Evolutionary conservation across 805 yeast genomes (phyloP).

Genomic region (Cyberlindnera petersonii): DNA sequence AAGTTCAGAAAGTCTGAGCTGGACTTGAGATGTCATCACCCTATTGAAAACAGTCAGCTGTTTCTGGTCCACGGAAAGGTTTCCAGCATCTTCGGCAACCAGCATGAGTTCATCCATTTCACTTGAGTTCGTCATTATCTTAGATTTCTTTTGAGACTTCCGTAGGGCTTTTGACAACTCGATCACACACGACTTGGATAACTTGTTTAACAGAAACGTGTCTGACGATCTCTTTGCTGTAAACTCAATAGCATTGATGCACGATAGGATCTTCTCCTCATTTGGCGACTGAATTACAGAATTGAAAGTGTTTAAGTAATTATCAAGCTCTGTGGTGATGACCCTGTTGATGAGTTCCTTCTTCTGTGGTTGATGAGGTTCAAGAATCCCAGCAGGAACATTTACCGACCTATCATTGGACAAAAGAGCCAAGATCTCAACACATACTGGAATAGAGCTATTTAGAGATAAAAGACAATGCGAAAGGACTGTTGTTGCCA

Average conservation of each 20-base stretch:
- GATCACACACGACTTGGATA: constrained; percentile 15
- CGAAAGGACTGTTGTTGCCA: constrained; percentile 31
- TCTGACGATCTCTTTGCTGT: constrained; percentile 10
- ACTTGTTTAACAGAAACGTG: constrained; percentile 15
- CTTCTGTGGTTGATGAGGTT: constrained; percentile 14
- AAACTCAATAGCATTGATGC: constrained; percentile 21
- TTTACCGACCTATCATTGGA: constrained; percentile 19
- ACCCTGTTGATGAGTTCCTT: constrained; percentile 12
- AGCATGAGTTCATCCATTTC: constrained; percentile 19
- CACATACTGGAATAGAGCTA: constrained; percentile 32
- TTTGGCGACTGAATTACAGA: constrained; percentile 26
- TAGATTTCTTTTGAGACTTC: constrained; percentile 14
- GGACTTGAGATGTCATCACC: constrained; percentile 23
- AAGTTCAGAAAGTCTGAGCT: constrained; percentile 16
- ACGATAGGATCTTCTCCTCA: constrained; percentile 21
- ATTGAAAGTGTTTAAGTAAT: constrained; percentile 16
- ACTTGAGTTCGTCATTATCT: constrained; percentile 2
- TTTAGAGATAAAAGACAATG: constrained; percentile 35
- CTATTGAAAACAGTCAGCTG: constrained; percentile 22
- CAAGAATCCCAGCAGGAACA: constrained; percentile 3
- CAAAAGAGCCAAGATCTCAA: constrained; percentile 33
- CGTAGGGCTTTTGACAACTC: constrained; percentile 22
- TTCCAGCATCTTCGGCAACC: constrained; percentile 17
- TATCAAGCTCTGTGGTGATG: constrained; percentile 17
- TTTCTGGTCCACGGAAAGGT: not conserved